Conservation (phyloP, 768 basidiomycete species). For the Cystofilobasidium macerans region DNA sequence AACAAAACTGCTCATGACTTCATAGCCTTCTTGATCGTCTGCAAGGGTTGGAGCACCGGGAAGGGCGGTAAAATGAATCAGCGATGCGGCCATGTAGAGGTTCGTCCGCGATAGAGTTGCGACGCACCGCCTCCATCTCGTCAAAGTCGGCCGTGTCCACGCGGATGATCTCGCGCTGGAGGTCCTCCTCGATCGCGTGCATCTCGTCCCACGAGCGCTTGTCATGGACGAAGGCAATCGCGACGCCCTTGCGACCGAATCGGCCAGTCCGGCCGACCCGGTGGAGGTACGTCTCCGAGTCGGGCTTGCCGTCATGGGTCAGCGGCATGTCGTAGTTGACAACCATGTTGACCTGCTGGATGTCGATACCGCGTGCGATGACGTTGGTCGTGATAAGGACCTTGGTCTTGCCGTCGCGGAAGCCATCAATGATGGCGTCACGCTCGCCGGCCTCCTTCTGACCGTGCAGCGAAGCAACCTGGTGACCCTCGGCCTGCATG, state of each 20-base stretch:
- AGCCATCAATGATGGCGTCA: slow-evolving; percentile 83
- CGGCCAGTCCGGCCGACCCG: slow-evolving; percentile 96
- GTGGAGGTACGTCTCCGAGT: slow-evolving; percentile 95
- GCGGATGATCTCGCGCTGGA: slow-evolving; percentile 65
- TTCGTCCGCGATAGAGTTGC: neutral
- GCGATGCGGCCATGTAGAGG: too few relatives aligned
- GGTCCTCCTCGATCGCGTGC: slow-evolving; percentile 70
- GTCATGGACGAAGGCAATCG: slow-evolving; percentile 95
- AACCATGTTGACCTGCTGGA: slow-evolving; percentile 99
- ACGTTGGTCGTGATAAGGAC: slow-evolving; percentile 98
- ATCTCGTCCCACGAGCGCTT: slow-evolving; percentile 76
- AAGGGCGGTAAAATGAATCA: neutral
- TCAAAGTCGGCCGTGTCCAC: slow-evolving; percentile 86
- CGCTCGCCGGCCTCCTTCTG: slow-evolving; percentile 82
- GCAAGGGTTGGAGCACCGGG: too few relatives aligned
- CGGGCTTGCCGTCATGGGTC: slow-evolving; percentile 51
- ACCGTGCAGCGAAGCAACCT: slow-evolving; percentile 90
- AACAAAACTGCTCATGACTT: too few relatives aligned
- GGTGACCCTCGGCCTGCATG: slow-evolving; percentile 88
- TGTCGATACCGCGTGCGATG: slow-evolving; percentile 95
- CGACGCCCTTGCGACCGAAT: slow-evolving; percentile 92
- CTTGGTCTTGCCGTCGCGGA: slow-evolving; percentile 92
- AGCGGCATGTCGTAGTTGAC: slow-evolving; percentile 95
- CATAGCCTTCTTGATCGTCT: slow-evolving; percentile 26
- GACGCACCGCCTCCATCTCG: slow-evolving; percentile 73